These are phyloP conservation scores for Phellinidium pouzarii DNA, from an alignment of 1,284 basidiomycete genomes.

Conservation along the genomic window DNA sequence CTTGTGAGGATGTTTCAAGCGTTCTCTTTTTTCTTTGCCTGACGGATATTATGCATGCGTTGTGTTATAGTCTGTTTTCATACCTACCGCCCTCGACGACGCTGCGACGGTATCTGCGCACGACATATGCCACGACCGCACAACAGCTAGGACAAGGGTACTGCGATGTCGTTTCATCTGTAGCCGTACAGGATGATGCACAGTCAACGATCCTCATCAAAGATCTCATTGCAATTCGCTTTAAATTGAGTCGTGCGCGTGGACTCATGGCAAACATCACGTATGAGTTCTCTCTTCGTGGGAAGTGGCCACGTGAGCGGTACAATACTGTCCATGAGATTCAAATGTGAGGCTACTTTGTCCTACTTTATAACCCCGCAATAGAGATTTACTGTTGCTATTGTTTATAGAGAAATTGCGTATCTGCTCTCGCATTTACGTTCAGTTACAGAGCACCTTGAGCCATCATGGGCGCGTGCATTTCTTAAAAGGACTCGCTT, in stretches of 20 bases:
- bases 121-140: constrained; percentile 53
- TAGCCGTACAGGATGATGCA: constrained; percentile 40
- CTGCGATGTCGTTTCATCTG: constrained; percentile 62
- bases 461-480: constrained; percentile 70
- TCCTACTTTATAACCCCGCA: too few relatives aligned
- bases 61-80: constrained; percentile 50
- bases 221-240: constrained; percentile 53
- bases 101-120: constrained; percentile 60
- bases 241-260: constrained; percentile 54
- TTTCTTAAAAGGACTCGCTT: constrained; percentile 72
- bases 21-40: background rate
- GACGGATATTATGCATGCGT: background rate
- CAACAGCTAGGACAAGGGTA: constrained; percentile 58
- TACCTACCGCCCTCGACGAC: constrained; percentile 67
- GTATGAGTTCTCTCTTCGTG: constrained; percentile 71
- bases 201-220: constrained; percentile 48
- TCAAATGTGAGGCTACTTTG: constrained; percentile 60
- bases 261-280: constrained; percentile 50
- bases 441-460: constrained; percentile 57
- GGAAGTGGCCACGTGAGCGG: constrained; percentile 63
- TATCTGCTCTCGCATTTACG: constrained; percentile 58
- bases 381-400: background rate
- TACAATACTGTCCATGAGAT: constrained; percentile 61
- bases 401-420: constrained; percentile 44
- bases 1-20: constrained; percentile 43